phyloP scores from a whole-genome alignment of 1,284 basidiomycete species.

The Ceraceosorus guamensis region DNA sequence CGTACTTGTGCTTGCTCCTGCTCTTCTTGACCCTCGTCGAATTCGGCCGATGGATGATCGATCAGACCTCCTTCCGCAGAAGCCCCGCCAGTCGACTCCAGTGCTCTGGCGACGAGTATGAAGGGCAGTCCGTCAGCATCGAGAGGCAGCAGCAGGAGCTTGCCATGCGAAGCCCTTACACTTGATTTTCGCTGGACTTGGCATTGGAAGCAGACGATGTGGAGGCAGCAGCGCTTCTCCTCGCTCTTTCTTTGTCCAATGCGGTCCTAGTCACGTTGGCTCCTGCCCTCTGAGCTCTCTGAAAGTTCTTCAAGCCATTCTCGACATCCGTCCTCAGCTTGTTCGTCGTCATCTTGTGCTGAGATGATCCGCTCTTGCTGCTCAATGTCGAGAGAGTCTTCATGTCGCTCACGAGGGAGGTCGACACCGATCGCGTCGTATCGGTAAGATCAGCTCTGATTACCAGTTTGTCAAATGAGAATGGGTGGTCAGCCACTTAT shows the following conservation, averaged over 20 bases:
- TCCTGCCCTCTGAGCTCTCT: constrained; percentile 79
- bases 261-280: constrained; percentile 71
- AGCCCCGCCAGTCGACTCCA: too few species aligned
- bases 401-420: not conserved
- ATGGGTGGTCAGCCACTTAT: not conserved
- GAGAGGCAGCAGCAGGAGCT: too few species aligned
- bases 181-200: constrained; percentile 1
- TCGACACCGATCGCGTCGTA: constrained; percentile 63
- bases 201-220: not conserved
- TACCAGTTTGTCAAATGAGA: not conserved
- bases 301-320: constrained; percentile 78
- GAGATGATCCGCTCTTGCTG: constrained; percentile 1
- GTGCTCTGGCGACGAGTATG: not conserved
- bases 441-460: constrained; percentile 69
- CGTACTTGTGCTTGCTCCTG: constrained; percentile 42
- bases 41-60: constrained; percentile 1
- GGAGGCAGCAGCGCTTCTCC: constrained; percentile 4
- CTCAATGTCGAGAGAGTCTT: not conserved
- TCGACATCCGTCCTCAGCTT: constrained; percentile 92
- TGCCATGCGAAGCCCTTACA: not conserved
- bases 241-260: constrained; percentile 55
- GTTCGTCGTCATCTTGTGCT: constrained; percentile 55
- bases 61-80: constrained; percentile 6
- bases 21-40: constrained; percentile 3
- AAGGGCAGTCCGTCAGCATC: not conserved